Conservation (phyloP, 352 stramenopile species). For the Phytophthora constricta region DNA sequence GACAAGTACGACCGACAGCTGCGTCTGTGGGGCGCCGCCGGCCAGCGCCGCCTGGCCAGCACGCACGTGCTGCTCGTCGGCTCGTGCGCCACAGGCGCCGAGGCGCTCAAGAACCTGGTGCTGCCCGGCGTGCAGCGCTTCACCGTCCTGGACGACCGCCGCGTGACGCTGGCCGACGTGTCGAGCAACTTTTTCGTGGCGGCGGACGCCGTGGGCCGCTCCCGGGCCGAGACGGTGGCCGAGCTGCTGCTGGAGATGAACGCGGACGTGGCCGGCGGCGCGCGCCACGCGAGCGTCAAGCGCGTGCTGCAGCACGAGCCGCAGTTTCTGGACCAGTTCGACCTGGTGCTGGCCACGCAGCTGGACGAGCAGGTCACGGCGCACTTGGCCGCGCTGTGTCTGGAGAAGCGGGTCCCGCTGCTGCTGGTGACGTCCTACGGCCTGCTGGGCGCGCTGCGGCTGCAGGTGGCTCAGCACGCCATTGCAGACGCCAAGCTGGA, state of each 20-base stretch:
- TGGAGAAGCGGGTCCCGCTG: slow-evolving; percentile 73
- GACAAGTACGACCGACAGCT: slow-evolving; percentile 99
- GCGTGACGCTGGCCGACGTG: slow-evolving; percentile 73
- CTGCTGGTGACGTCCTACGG: slow-evolving; percentile 91
- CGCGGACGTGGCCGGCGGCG: slow-evolving; percentile 85
- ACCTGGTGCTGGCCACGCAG: slow-evolving; percentile 91
- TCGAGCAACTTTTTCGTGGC: slow-evolving; percentile 96
- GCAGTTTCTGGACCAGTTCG: slow-evolving; percentile 66
- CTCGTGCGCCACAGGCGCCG: slow-evolving; percentile 92
- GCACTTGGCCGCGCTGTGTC: slow-evolving; percentile 76
- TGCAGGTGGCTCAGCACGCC: slow-evolving; percentile 87
- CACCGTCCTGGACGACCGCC: slow-evolving; percentile 93
- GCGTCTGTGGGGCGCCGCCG: slow-evolving; percentile 96
- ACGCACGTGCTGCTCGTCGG: slow-evolving; percentile 93
- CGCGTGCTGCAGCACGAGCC: slow-evolving; percentile 65
- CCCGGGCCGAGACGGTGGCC: slow-evolving; percentile 82
- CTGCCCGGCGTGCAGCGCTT: slow-evolving; percentile 91
- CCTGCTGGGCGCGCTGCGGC: slow-evolving; percentile 90
- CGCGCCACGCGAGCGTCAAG: slow-evolving; percentile 51
- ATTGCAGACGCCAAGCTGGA: slow-evolving; percentile 93
- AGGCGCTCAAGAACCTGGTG: slow-evolving; percentile 99
- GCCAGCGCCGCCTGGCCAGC: slow-evolving; percentile 89
- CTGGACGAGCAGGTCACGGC: slow-evolving; percentile 65
- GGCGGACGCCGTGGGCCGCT: slow-evolving; percentile 50
- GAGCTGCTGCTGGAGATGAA: slow-evolving; percentile 96